Conservation (phyloP, 768 basidiomycete species). For the Lactarius sp. region DNA sequence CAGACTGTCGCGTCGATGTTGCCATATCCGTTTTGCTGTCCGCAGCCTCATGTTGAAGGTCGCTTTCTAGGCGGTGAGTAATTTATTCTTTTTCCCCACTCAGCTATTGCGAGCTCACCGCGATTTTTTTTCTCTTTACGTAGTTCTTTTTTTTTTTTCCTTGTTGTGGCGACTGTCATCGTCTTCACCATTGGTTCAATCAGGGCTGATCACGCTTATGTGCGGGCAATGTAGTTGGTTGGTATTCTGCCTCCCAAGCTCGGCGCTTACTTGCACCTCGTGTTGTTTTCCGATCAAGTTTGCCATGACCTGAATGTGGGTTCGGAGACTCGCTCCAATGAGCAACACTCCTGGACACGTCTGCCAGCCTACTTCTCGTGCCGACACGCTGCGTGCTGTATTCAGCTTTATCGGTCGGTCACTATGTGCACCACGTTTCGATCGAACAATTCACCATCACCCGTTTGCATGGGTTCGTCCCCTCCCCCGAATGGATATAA, state of each 20-base stretch:
- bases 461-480: constrained; percentile 44
- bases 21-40: constrained; percentile 21
- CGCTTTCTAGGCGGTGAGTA: constrained; percentile 23
- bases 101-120: constrained; percentile 21
- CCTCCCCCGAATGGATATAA: constrained; percentile 47
- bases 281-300: constrained; percentile 64
- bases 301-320: constrained; percentile 50
- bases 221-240: constrained; percentile 24
- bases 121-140: constrained; percentile 21
- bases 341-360: constrained; percentile 50
- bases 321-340: constrained; percentile 69
- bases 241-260: constrained; percentile 30
- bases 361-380: constrained; percentile 61
- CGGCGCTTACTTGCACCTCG: constrained; percentile 53
- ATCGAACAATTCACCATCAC: constrained; percentile 59
- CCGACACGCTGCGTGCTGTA: constrained; percentile 67
- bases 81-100: constrained; percentile 26
- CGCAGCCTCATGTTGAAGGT: constrained; percentile 26
- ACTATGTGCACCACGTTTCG: constrained; percentile 68
- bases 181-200: constrained; percentile 15
- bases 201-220: constrained; percentile 31
- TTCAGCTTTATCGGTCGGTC: constrained; percentile 73
- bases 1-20: constrained; percentile 45
- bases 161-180: constrained; percentile 1
- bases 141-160: constrained; percentile 17